Evolutionary conservation across 768 basidiomycete species (phyloP).

Genomic region (Agrocybe pediades): DNA sequence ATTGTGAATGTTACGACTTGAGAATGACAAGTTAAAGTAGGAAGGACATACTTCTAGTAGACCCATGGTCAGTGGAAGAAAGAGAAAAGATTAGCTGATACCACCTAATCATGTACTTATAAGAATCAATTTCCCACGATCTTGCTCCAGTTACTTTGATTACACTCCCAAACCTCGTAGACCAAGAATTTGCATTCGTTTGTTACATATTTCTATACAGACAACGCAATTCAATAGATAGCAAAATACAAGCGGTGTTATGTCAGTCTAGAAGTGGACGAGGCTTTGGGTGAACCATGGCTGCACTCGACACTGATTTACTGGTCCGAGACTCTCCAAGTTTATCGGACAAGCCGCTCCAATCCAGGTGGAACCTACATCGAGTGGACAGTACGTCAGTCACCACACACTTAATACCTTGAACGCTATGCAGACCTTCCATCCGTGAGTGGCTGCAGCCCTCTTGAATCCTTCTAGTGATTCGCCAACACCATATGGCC

Average conservation of each 20-base stretch:
- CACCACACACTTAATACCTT: neutral
- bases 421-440: constrained; percentile 47
- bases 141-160: too few relatives aligned
- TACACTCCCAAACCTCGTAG: too few relatives aligned
- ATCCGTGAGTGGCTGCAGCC: constrained; percentile 65
- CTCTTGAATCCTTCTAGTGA: constrained; percentile 65
- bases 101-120: too few relatives aligned
- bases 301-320: neutral
- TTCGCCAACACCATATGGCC: constrained; percentile 54
- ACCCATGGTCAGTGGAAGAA: too few relatives aligned
- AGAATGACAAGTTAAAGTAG: constrained; percentile 9
- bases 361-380: constrained; percentile 33
- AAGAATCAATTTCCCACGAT: too few relatives aligned
- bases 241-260: neutral
- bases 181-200: too few relatives aligned
- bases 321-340: neutral
- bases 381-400: constrained; percentile 1
- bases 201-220: neutral
- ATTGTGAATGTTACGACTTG: too few relatives aligned
- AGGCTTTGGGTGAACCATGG: too few relatives aligned
- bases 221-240: neutral
- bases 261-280: too few relatives aligned
- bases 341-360: constrained; percentile 35
- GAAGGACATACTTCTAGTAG: constrained; percentile 35
- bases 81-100: too few relatives aligned